A percentile compares a stretch with the other conserved stretches of the same genome.
Evolutionary conservation across 2,329 filamentous ascomycete species (phyloP).

Genomic region (Exophiala calicioides): DNA sequence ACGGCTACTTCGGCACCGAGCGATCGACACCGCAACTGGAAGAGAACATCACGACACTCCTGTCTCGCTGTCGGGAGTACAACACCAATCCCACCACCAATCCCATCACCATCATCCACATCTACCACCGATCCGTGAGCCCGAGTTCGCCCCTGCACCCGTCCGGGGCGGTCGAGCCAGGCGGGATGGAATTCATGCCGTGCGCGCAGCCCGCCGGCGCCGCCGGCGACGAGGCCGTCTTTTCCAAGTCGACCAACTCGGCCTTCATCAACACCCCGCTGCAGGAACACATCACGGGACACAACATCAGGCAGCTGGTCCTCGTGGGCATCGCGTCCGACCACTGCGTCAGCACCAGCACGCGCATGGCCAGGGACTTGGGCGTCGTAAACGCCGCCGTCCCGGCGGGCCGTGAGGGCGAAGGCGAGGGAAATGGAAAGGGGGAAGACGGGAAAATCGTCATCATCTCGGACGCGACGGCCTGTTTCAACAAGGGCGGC

Average conservation of each 20-base stretch:
- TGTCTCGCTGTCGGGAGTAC: slow-evolving; percentile 38
- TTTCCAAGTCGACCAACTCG: slow-evolving; percentile 51
- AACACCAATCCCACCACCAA: slow-evolving; percentile 7
- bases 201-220: slow-evolving; percentile 35
- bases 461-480: slow-evolving; percentile 45
- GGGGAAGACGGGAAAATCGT: slow-evolving; percentile 30
- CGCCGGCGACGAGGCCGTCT: slow-evolving; percentile 37
- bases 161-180: slow-evolving; percentile 23
- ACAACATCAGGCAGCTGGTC: slow-evolving; percentile 42
- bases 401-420: background rate
- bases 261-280: slow-evolving; percentile 50
- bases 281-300: slow-evolving; percentile 39
- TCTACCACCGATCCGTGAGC: slow-evolving; percentile 47
- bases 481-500: slow-evolving; percentile 45
- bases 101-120: slow-evolving; percentile 44
- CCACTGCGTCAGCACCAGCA: slow-evolving; percentile 53
- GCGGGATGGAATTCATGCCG: slow-evolving; percentile 33
- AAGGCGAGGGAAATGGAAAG: slow-evolving; percentile 9
- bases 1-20: slow-evolving; percentile 42
- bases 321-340: slow-evolving; percentile 50
- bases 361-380: slow-evolving; percentile 51
- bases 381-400: slow-evolving; percentile 40
- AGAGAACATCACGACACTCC: slow-evolving; percentile 43
- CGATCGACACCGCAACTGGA: slow-evolving; percentile 51
- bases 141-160: slow-evolving; percentile 42